Conservation (phyloP, 2,329 filamentous ascomycete species). For the Aspergillus sp. region DNA sequence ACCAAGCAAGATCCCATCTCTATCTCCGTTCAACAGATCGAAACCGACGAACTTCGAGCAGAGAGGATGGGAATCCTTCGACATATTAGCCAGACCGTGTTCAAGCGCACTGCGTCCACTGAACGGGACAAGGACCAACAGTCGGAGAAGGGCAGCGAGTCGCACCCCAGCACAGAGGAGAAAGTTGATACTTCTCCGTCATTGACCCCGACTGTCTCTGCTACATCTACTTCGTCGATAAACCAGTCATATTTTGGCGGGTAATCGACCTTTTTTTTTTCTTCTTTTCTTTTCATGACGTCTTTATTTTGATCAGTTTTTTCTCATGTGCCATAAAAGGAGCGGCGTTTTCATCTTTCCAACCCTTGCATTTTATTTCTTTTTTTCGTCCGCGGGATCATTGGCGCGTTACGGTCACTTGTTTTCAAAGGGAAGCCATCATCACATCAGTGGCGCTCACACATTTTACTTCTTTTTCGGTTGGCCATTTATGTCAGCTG, state of each 20-base stretch:
- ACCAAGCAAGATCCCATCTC: constrained; percentile 50
- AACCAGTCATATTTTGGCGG: not conserved
- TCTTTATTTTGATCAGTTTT: not conserved
- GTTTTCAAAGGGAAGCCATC: constrained; percentile 8
- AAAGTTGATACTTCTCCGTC: constrained; percentile 24
- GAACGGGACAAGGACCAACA: constrained; percentile 29
- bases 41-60: constrained; percentile 32
- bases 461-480: constrained; percentile 1
- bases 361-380: constrained; percentile 5
- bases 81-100: constrained; percentile 38
- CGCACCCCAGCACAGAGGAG: constrained; percentile 21
- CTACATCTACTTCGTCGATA: constrained; percentile 27
- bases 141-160: constrained; percentile 23
- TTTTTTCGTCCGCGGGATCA: constrained; percentile 4
- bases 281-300: not conserved
- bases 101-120: constrained; percentile 35
- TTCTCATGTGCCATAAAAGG: constrained; percentile 11
- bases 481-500: not conserved
- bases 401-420: constrained; percentile 7
- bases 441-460: not conserved
- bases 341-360: constrained; percentile 12
- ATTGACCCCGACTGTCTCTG: constrained; percentile 29
- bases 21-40: constrained; percentile 33
- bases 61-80: constrained; percentile 36
- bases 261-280: not conserved